These are phyloP conservation scores for Flaveria sonorensis DNA, from an alignment of 129 eudicot species.

Conservation along the genomic window DNA sequence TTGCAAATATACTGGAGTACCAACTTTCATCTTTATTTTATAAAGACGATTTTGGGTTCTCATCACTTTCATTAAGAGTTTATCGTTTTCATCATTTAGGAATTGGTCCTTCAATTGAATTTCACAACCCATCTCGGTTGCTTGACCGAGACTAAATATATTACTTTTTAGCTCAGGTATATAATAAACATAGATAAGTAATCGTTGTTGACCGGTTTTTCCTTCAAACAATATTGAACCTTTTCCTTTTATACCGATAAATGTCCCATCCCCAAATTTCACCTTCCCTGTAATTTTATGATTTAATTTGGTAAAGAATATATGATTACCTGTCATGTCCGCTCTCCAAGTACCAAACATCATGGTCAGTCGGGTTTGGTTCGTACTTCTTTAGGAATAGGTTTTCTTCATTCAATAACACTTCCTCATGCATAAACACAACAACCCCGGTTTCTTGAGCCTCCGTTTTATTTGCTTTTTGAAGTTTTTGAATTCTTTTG, in stretches of 20 bases:
- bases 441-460: not conserved
- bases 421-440: not conserved
- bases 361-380: not conserved
- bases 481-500: not conserved
- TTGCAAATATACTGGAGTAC: too few relatives aligned
- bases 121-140: too few relatives aligned
- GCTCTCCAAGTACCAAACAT: not conserved
- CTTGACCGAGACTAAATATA: not conserved
- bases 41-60: too few relatives aligned
- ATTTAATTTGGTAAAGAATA: not conserved
- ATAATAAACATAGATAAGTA: not conserved
- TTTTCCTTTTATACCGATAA: not conserved
- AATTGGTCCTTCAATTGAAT: too few relatives aligned
- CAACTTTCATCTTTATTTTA: too few relatives aligned
- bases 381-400: not conserved
- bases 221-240: not conserved
- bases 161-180: not conserved
- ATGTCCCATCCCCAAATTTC: not conserved
- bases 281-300: not conserved
- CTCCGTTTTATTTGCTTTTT: not conserved
- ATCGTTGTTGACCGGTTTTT: not conserved
- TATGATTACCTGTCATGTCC: not conserved
- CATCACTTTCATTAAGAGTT: too few relatives aligned
- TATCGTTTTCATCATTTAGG: too few relatives aligned
- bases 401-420: not conserved